Evolutionary conservation across 148 eudicot genomes (phyloP).

Genomic region (Camellia granthamiana): DNA sequence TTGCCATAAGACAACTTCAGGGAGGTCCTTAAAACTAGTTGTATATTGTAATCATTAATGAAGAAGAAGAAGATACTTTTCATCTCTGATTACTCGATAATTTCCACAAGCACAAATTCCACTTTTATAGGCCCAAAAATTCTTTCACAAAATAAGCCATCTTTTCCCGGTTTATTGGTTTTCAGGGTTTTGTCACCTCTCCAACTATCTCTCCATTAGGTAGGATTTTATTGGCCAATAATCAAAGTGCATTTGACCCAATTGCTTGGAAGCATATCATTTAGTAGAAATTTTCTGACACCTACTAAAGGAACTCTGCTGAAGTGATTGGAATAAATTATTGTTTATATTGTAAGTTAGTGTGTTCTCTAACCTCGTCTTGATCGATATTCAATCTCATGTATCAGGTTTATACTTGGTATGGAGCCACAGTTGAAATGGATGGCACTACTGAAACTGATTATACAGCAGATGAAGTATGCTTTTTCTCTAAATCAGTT

Average conservation of each 20-base stretch:
- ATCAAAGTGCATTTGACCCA: not conserved
- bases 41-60: too few relatives aligned
- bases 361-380: not conserved
- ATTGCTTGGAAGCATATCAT: not conserved
- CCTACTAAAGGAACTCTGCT: not conserved
- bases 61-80: too few relatives aligned
- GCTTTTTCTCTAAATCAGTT: constrained; percentile 13
- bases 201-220: too few relatives aligned
- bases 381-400: constrained; percentile 6
- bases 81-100: too few relatives aligned
- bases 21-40: too few relatives aligned
- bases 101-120: too few relatives aligned
- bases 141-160: too few relatives aligned
- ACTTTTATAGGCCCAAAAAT: too few relatives aligned
- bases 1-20: too few relatives aligned
- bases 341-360: not conserved
- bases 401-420: constrained; percentile 87
- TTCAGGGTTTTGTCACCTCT: too few relatives aligned
- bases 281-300: not conserved
- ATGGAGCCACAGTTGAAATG: constrained; percentile 93
- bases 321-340: not conserved
- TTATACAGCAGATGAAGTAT: constrained; percentile 95
- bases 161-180: too few relatives aligned
- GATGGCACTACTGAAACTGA: constrained; percentile 86
- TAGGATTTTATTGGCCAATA: not conserved